phyloP scores from a whole-genome alignment of 2,329 filamentous ascomycete species.

The Hypoxylon sp. region DNA sequence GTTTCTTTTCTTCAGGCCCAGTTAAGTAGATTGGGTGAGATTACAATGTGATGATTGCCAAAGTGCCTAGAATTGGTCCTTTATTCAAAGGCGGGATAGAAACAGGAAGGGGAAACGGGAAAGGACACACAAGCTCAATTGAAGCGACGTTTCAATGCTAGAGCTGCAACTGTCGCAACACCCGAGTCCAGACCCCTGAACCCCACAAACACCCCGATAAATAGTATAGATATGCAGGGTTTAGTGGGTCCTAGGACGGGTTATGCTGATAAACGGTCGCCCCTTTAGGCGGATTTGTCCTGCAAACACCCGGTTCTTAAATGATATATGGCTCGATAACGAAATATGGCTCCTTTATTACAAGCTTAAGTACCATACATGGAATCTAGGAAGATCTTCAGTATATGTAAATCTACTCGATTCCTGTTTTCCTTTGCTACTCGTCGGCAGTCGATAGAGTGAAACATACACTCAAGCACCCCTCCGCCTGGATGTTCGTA shows the following conservation, averaged over 20 bases:
- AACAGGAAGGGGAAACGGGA: conserved; percentile 34
- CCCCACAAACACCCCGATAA: conserved; percentile 14
- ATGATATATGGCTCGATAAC: background rate
- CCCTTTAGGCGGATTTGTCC: background rate
- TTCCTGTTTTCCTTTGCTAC: background rate
- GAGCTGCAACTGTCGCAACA: conserved; percentile 33
- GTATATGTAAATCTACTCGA: background rate
- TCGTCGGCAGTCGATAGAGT: background rate
- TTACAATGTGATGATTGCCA: conserved; percentile 15
- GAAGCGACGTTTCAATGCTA: conserved; percentile 44
- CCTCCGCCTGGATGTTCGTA: background rate
- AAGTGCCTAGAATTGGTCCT: conserved; percentile 29
- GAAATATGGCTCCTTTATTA: background rate
- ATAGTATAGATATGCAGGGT: background rate
- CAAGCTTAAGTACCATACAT: background rate
- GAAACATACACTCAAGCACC: no score
- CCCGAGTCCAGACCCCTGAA: conserved; percentile 32
- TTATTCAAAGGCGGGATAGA: conserved; percentile 26
- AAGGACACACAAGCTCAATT: conserved; percentile 48
- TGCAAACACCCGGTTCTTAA: no score
- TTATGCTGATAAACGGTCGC: background rate
- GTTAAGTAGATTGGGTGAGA: conserved; percentile 22
- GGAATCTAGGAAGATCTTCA: background rate
- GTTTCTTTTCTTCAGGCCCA: conserved; percentile 25
- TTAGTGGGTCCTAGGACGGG: background rate